Base-by-base conservation (phyloP, 352 stramenopile genomes). In the Globisporangium paddicum region DNA sequence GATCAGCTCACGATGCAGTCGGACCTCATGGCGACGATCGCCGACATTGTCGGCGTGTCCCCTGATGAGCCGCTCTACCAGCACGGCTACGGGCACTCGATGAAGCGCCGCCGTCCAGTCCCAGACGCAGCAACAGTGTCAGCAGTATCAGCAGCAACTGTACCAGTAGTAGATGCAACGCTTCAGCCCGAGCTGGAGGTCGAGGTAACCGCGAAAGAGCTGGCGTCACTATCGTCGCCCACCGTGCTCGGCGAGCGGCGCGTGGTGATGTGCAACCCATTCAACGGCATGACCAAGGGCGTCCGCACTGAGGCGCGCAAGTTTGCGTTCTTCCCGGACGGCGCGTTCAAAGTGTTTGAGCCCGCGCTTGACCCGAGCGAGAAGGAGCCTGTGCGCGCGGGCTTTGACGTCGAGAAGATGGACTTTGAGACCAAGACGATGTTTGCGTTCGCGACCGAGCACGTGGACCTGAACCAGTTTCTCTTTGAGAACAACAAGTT, bases 381-480 rank as follows among this genome's bases (percentile, higher is more conserved):
- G 64, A 80, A 85, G 57, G 65, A 71, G 5, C 77, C 79, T 8
- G 45, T 87, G 14, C 65, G 63, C 46, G 71, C 72, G 5, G 79
- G 77, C n/a, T 90, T 87, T 51, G 80, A 88, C 52, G 52, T 77
- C 1, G 76, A 85, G 41, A 71, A 69, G 46, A 87, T 90, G 80
- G 72, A 84, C 40, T 64, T 73, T 0, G 65, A 65, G 13, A 79
- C 73, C 21, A 64, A 67, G 11, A 62, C 69, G 19, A 68, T 81
- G 67, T 79, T 79, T 30, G 75, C 77, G 28, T 77, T 75, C 45
- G 77, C 76, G 42, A 77, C 71, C 2, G 73, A 82, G 59, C 66
- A 76, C 14, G 73, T 90, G 32, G 75, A 87, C 41, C 58, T 90
- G 62, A 82, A 90, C 66, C 77, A 87, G 66, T 90, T 90, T 41